phyloP scores from a whole-genome alignment of 1,139 yeast genomes.

The Yamadazyma pseudoaaseri region DNA sequence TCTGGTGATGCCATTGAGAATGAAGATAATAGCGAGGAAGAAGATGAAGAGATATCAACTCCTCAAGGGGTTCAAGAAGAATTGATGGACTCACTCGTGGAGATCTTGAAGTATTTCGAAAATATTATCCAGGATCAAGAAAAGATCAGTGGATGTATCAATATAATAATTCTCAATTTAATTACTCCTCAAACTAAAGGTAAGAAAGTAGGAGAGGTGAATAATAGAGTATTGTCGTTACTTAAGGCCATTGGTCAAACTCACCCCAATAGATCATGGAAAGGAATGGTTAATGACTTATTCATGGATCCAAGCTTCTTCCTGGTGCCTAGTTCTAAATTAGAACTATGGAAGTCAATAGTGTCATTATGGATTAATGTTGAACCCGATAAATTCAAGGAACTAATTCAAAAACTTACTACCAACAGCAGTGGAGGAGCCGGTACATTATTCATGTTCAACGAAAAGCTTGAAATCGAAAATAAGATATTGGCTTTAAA shows the following conservation, averaged over 20 bases:
- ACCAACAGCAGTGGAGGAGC: constrained; percentile 49
- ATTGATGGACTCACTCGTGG: constrained; percentile 32
- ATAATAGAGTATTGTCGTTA: constrained; percentile 35
- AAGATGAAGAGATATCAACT: constrained; percentile 4
- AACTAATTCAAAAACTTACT: constrained; percentile 50
- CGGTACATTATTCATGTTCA: constrained; percentile 70
- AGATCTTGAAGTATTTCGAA: constrained; percentile 40
- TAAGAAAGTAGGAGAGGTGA: constrained; percentile 29
- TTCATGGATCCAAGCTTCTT: constrained; percentile 53
- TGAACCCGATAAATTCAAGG: constrained; percentile 53
- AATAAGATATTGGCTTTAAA: constrained; percentile 49
- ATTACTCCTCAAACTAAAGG: constrained; percentile 46
- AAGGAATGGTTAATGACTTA: constrained; percentile 47
- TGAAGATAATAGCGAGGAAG: constrained; percentile 9
- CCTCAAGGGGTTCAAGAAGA: constrained; percentile 29
- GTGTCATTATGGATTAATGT: constrained; percentile 54
- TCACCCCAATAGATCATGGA: constrained; percentile 50
- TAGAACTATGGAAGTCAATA: constrained; percentile 49
- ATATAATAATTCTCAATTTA: constrained; percentile 44
- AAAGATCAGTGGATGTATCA: constrained; percentile 40
- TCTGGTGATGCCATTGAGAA: constrained; percentile 11
- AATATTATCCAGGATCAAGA: constrained; percentile 53
- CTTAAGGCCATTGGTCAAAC: constrained; percentile 36
- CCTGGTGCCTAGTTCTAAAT: constrained; percentile 22
- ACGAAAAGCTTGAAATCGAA: constrained; percentile 63